Base-by-base conservation (phyloP, 805 yeast genomes). In the Hanseniaspora vineae region DNA sequence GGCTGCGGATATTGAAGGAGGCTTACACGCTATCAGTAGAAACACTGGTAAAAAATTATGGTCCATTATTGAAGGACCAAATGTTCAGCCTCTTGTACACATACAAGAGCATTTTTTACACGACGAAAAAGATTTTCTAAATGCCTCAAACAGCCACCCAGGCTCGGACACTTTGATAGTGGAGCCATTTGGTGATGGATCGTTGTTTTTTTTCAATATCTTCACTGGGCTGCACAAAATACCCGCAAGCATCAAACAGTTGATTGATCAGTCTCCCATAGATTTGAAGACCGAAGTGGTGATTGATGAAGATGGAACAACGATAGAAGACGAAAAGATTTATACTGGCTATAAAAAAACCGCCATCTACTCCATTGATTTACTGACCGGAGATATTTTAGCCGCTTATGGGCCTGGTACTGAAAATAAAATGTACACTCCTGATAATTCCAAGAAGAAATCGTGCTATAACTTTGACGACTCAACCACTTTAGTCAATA, bases 181-280 rank as follows among this genome's bases (percentile, higher is more conserved):
- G 1, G 98, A 92, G 55, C 97, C 97, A 0, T 76, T 73, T 53
- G 81, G 80, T 4, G 95, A 84, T 49, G 98, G 98, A 1, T 69
- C 81, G 0, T 68, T 92, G 3, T 89, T 81, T 61, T 86, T 80
- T 59, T 90, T 90, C 64, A 80, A 84, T 14, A 78, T 80, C 15
- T 76, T 76, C 33, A 60, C 62, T 39, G 97, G 97, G 0, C 64
- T 92, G 20, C 86, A 84, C 57, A 82, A 77, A 58, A 70, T 92
- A 3, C 96, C 97, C 0, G 75, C 90, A 0, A 73, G 87, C 6
- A 84, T 92, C 23, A 77, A 78, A 52, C 82, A 83, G 51, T 69
- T 92, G 48, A 86, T 92, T 0, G 61, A 77, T 51, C 82, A 85
- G 53, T 83, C 96, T 1, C 98, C 98, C 0, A 85, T 90, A 61